Evolutionary conservation across 306 rosid genomes (phyloP), one percentile per base, ranked within the genome.

Genomic region (Alnus rubra): DNA sequence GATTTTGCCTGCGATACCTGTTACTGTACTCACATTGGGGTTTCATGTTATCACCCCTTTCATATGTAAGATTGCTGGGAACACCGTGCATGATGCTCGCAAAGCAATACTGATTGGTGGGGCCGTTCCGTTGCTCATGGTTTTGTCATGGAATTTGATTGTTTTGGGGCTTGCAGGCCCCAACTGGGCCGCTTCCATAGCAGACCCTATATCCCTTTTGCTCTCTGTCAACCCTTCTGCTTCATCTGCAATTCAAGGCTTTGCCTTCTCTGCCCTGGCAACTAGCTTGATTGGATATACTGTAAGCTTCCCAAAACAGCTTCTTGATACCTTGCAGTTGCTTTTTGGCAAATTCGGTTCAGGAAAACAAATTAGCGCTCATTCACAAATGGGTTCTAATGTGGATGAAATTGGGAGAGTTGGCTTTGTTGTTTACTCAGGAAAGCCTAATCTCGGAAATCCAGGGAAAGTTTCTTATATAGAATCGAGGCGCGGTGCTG

Each of bases 11-110:
- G 83, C 86, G 23, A 84, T 90, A 56, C 94, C 88, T 0, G 86
- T 86, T 30, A 82, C 88, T 33, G 90, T 90, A 1, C 81, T 90
- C 54, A 86, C 90, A 6, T 76, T 88, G 76, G 89, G 94, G 23
- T 90, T 88, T 82, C 94, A 90, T 86, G 92, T 90, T 5, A 81
- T 84, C 47, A 90, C 90, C 56, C 91, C 88, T 60, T 88, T 90
- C 56, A 86, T 88, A 4, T 90, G 94, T 74, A 90, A 78, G 75
- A 72, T 88, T 82, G 87, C 86, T 44, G 88, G 92, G 69, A 75
- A 86, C 70, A 86, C 82, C 7, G 39, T 88, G 7, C 10, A 69
- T 13, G 89, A 90, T 9, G 89, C 85, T 76, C 77, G 87, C 16
- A 90, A 79, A 35, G 89, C 94, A 51, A 84, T 90, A 71, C 78